Evolutionary conservation across 2,329 filamentous ascomycete genomes (phyloP), one percentile per base, ranked within the genome.

Genomic region (Sporothrix curviconia): DNA sequence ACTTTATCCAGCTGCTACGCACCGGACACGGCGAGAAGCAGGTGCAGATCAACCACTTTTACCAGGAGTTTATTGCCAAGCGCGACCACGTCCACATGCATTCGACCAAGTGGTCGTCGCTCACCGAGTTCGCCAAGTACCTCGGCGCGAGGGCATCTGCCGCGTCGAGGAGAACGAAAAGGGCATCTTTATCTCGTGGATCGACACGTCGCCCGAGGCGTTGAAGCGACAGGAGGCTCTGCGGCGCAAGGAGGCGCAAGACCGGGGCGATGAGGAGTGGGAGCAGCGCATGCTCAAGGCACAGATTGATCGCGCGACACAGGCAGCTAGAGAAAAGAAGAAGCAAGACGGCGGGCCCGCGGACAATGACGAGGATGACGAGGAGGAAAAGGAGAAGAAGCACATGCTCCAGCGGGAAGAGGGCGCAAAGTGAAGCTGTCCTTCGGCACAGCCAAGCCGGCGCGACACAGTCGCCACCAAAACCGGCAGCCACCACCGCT

Each of bases 21-120:
- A 96, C 92, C 0, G 83, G 86, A 0, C 94, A 99, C 66, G 90
- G 91, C 61, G 91, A 96, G 72, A 99, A 99, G 71, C 82, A 84
- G 65, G 85, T 97, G 1, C 82, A 92, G 34, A 83, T 92, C 53
- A 99, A 99, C 67, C 85, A 89, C 61, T 97, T 97, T 70, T 99
- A 99, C 72, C 90, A 97, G 69, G 86, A 92, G 67, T 94, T 95
- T 66, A 96, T 97, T 64, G 80, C 84, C 15, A 87, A 92, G 64
- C 60, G 61, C 70, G 81, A 90, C 66, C 92, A 97, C 69, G 77
- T 94, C 8, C 94, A 97, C 69, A 91, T 97, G 88, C 96, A 96
- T 71, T 79, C 90, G 7, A 97, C 94, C 0, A 86, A 87, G 66
- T 97, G 91, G 91, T 82, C 86, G 4, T 89, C 83, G 55, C 74